Base-by-base conservation (phyloP, 305 asterid genomes). In the Nicotiana rustica region DNA sequence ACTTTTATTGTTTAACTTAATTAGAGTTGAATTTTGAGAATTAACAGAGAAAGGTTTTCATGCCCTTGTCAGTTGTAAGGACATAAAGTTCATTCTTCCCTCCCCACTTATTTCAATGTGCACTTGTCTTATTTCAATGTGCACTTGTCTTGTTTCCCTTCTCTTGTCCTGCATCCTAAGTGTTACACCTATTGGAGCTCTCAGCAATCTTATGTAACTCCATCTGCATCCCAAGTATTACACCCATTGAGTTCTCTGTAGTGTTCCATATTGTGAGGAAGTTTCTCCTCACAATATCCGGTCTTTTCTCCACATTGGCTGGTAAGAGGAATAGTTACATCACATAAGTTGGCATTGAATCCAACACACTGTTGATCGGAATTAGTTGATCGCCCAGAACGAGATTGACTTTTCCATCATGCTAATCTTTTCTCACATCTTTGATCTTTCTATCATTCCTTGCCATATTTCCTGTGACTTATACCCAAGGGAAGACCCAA, bases 401-500 rank as follows among this genome's bases (percentile, higher is more conserved):
- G 38, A 71, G 35, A 71, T 71, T 71, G 78, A 12, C 61, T 19
- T 71, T 71, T 71, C 61, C 78, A 21, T 71, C 14, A 8, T 3
- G 36, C 31, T 70, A 55, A 44, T 44, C 60, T 44, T 70, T 44
- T 41, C 59, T 70, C 59, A 5, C 35, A 70, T 70, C 78, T 70
- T 71, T 47, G 35, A 70, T 70, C 78, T 70, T 47, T 71, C 36
- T 21, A 10, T 47, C 5, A 47, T 0, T 71, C 78, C 61, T 7
- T 6, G 38, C 78, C 9, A 19, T 47, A 44, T 21, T 21, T 1
- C 19, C 59, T 21, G 61, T 8, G 25, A 47, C 41, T 21, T 21
- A 19, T 6, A 71, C 19, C 13, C 38, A 71, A 47, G 33, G 49
- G 61, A 71, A 71, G 38, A 71, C 78, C 61, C 78, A 71, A 71